phyloP scores from a whole-genome alignment of 1,284 basidiomycete species.

The Taiwanofungus camphoratus region DNA sequence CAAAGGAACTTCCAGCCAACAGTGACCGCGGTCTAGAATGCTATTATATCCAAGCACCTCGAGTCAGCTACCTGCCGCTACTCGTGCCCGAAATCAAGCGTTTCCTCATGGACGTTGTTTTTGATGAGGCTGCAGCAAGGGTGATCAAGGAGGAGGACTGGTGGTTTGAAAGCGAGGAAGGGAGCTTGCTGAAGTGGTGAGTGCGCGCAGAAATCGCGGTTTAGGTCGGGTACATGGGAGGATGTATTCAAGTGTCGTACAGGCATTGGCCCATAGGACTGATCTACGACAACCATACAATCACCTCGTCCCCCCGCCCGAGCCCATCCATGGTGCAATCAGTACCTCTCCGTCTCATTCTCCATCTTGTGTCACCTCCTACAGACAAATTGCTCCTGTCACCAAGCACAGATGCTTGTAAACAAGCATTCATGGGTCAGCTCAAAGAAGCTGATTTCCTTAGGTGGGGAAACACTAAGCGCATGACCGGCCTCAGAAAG shows the following conservation, averaged over 20 bases:
- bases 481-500: conserved; percentile 84
- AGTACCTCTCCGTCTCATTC: conserved; percentile 66
- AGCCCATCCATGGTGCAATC: conserved; percentile 39
- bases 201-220: conserved; percentile 22
- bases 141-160: conserved; percentile 79
- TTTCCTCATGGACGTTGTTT: conserved; percentile 84
- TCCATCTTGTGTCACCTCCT: conserved; percentile 84
- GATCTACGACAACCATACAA: conserved; percentile 78
- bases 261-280: conserved; percentile 97
- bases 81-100: conserved; percentile 80
- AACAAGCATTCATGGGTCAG: conserved; percentile 89
- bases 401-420: conserved; percentile 76
- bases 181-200: conserved; percentile 76
- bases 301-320: conserved; percentile 50
- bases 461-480: conserved; percentile 89
- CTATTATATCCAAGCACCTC: conserved; percentile 81
- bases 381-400: conserved; percentile 79
- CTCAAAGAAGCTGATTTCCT: conserved; percentile 94
- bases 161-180: conserved; percentile 89
- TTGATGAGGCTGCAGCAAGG: conserved; percentile 75
- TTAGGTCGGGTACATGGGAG: background rate
- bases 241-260: conserved; percentile 2
- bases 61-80: conserved; percentile 89
- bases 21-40: conserved; percentile 83
- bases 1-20: conserved; percentile 80